These are phyloP conservation scores for Achlya hypogyna DNA, from an alignment of 352 stramenopile genomes.

Conservation along the genomic window DNA sequence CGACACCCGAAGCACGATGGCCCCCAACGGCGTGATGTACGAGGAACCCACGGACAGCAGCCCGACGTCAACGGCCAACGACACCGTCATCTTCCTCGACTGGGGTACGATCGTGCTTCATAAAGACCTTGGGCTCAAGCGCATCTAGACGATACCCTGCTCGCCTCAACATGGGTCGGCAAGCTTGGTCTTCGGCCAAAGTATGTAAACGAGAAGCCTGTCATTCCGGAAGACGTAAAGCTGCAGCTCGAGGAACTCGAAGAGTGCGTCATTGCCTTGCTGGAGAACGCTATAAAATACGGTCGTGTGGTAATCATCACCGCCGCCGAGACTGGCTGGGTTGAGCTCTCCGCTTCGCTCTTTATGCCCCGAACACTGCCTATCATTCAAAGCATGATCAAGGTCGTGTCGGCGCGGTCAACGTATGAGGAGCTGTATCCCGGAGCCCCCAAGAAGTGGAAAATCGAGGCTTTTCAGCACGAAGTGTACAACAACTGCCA, in stretches of 20 bases:
- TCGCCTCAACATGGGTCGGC: slow-evolving; percentile 72
- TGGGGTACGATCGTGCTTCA: slow-evolving; percentile 42
- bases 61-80: background rate
- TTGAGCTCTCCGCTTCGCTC: slow-evolving; percentile 76
- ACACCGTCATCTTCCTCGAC: slow-evolving; percentile 70
- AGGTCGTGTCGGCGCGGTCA: slow-evolving; percentile 83
- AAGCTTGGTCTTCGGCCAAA: slow-evolving; percentile 74
- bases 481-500: slow-evolving; percentile 60
- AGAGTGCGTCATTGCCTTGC: slow-evolving; percentile 57
- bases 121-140: background rate
- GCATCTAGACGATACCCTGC: slow-evolving; percentile 62
- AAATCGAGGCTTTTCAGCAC: slow-evolving; percentile 83
- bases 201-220: slow-evolving; percentile 76
- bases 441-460: slow-evolving; percentile 76
- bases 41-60: background rate
- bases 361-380: slow-evolving; percentile 79
- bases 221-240: slow-evolving; percentile 62
- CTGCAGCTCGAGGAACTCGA: slow-evolving; percentile 67
- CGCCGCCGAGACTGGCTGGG: slow-evolving; percentile 83
- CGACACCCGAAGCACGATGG: background rate
- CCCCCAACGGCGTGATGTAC: background rate
- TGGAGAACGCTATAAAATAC: slow-evolving; percentile 59
- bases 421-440: slow-evolving; percentile 86
- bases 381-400: slow-evolving; percentile 74
- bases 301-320: slow-evolving; percentile 84